A percentile compares a stretch with the other conserved stretches of the same genome.
These are phyloP conservation scores for Hypoxylon sp. DNA, from an alignment of 2,329 filamentous ascomycete species.

Conservation along the genomic window DNA sequence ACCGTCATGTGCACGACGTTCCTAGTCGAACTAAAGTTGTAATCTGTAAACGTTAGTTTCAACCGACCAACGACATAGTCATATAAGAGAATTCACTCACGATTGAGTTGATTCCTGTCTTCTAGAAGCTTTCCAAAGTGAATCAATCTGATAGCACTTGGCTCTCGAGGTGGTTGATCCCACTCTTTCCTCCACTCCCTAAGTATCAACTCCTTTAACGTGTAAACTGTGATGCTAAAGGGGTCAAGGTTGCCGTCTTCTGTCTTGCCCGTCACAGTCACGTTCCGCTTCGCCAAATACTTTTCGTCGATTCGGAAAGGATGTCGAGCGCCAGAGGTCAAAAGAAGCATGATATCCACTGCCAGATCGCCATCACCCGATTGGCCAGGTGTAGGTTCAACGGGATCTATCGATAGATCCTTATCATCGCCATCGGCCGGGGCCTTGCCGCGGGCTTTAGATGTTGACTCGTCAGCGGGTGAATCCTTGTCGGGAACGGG, in stretches of 20 bases:
- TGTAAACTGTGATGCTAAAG: constrained; percentile 91
- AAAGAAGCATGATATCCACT: constrained; percentile 81
- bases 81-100: constrained; percentile 59
- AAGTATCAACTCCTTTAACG: constrained; percentile 91
- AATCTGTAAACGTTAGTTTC: constrained; percentile 58
- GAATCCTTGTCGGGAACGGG: constrained; percentile 39
- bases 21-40: constrained; percentile 68
- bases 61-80: not conserved
- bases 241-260: constrained; percentile 73
- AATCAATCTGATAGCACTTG: constrained; percentile 89
- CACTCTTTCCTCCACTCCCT: constrained; percentile 93
- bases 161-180: constrained; percentile 86
- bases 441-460: constrained; percentile 46
- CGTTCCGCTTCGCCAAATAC: constrained; percentile 82
- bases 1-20: constrained; percentile 83
- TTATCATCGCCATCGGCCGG: constrained; percentile 40
- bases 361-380: constrained; percentile 47
- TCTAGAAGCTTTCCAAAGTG: constrained; percentile 91
- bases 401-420: constrained; percentile 48
- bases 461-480: constrained; percentile 28
- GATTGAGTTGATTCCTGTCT: constrained; percentile 84
- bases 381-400: constrained; percentile 47
- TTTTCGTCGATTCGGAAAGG: constrained; percentile 90
- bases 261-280: constrained; percentile 74
- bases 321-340: constrained; percentile 81